phyloP scores from a whole-genome alignment of 2,329 filamentous ascomycete species.

The Trichoderma sp. region DNA sequence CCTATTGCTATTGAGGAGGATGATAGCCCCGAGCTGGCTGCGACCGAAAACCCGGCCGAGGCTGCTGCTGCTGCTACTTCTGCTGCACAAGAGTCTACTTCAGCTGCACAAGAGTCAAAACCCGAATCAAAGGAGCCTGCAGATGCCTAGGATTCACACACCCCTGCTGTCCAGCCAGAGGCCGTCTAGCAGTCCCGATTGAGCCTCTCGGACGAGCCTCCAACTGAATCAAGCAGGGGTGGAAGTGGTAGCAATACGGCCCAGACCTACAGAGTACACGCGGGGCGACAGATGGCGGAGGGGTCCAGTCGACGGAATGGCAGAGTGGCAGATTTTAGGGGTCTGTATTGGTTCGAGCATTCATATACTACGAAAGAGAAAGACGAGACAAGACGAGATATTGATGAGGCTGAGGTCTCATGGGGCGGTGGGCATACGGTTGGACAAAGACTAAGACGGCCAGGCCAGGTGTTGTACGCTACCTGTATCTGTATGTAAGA shows the following conservation, averaged over 20 bases:
- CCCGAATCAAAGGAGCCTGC: neutral
- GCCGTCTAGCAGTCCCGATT: no score
- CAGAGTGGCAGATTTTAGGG: neutral
- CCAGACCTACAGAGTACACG: neutral
- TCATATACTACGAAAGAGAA: neutral
- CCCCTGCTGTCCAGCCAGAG: neutral
- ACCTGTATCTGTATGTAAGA: conserved; percentile 20
- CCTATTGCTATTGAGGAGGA: conserved; percentile 40
- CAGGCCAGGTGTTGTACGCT: conserved; percentile 9
- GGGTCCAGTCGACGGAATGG: neutral
- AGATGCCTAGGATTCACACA: conserved; percentile 3
- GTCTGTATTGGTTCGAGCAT: neutral
- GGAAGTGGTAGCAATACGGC: neutral
- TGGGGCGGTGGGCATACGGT: neutral
- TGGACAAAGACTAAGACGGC: neutral
- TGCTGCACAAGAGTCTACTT: neutral
- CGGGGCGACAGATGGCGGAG: neutral
- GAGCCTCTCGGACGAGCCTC: neutral
- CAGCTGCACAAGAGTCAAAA: conserved; percentile 23
- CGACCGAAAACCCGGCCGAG: conserved; percentile 25
- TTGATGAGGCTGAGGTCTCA: neutral
- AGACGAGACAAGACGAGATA: neutral
- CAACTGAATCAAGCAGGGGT: neutral
- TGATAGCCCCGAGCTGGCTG: conserved; percentile 32
- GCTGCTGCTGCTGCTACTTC: conserved; percentile 15